phyloP scores from a whole-genome alignment of 352 stramenopile species.

The Pythium graminicola region DNA sequence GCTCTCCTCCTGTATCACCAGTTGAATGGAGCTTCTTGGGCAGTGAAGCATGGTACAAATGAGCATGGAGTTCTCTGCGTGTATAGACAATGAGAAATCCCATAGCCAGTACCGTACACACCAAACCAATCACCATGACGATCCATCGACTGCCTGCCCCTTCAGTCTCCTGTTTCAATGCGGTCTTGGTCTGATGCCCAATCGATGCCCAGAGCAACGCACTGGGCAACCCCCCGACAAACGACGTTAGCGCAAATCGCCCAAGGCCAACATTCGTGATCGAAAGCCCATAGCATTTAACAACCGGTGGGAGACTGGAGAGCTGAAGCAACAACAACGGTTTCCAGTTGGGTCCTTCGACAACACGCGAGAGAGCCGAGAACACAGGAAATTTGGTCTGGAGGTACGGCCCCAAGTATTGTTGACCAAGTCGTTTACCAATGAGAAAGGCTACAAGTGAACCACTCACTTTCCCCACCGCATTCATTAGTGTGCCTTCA shows the following conservation, averaged over 20 bases:
- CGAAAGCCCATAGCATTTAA: conserved; percentile 72
- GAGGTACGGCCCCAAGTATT: conserved; percentile 43
- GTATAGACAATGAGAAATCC: conserved; percentile 24
- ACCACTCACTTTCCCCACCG: conserved; percentile 53
- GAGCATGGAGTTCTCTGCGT: conserved; percentile 16
- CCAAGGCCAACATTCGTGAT: conserved; percentile 52
- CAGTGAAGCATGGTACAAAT: conserved; percentile 8
- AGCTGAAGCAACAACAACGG: conserved; percentile 64
- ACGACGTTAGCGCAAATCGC: conserved; percentile 50
- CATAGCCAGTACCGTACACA: conserved; percentile 25
- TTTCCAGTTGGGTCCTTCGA: conserved; percentile 66
- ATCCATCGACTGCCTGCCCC: conserved; percentile 13
- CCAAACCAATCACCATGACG: conserved; percentile 16
- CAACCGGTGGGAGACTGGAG: conserved; percentile 56
- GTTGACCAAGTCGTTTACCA: conserved; percentile 50
- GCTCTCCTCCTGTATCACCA: not conserved
- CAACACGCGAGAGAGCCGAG: conserved; percentile 35
- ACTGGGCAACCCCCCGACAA: conserved; percentile 45
- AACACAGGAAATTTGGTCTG: conserved; percentile 54
- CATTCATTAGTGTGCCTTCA: conserved; percentile 41
- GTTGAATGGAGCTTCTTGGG: not conserved
- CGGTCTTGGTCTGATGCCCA: conserved; percentile 43
- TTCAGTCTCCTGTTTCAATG: conserved; percentile 21
- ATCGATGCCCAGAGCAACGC: conserved; percentile 63
- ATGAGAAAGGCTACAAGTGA: conserved; percentile 56